A percentile compares a stretch with the other conserved stretches of the same genome.
These are phyloP conservation scores for Tilletia setariae DNA, from an alignment of 1,284 basidiomycete genomes.

Conservation along the genomic window DNA sequence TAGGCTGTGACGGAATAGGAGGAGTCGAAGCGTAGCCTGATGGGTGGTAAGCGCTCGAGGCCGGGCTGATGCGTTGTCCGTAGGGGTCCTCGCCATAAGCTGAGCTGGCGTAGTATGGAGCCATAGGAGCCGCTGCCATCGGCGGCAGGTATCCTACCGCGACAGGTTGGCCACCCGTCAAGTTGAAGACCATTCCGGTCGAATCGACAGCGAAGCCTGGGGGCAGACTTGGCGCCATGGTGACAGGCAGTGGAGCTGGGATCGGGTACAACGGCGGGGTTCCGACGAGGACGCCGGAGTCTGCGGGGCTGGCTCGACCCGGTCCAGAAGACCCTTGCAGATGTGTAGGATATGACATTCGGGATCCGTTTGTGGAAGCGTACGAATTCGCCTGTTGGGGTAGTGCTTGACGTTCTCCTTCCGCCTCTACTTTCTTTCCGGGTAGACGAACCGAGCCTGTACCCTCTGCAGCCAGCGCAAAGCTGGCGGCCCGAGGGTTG, in stretches of 20 bases:
- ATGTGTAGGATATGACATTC: not conserved
- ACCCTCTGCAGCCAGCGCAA: not conserved
- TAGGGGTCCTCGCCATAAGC: conserved; percentile 5
- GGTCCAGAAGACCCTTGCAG: not conserved
- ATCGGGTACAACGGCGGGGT: conserved; percentile 8
- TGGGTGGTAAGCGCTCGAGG: not conserved
- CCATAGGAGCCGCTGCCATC: conserved; percentile 7
- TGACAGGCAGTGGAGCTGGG: not conserved
- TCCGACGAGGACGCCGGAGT: not conserved
- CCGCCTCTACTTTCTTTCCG: not conserved
- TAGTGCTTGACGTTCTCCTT: not conserved
- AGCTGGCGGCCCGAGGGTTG: not conserved
- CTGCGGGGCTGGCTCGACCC: not conserved
- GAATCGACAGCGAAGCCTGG: conserved; percentile 15
- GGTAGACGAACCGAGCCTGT: not conserved
- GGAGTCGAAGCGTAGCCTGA: not conserved
- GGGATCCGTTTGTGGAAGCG: not conserved
- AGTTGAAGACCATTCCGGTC: conserved; percentile 9
- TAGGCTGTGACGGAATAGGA: not conserved
- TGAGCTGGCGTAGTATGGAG: not conserved
- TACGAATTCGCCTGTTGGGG: not conserved
- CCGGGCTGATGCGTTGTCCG: not conserved
- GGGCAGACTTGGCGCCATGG: not conserved
- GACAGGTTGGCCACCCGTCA: conserved; percentile 6
- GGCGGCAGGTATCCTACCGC: conserved; percentile 13